These are phyloP conservation scores for Chenopodium suecicum DNA, from an alignment of 148 eudicot species.

Conservation along the genomic window DNA sequence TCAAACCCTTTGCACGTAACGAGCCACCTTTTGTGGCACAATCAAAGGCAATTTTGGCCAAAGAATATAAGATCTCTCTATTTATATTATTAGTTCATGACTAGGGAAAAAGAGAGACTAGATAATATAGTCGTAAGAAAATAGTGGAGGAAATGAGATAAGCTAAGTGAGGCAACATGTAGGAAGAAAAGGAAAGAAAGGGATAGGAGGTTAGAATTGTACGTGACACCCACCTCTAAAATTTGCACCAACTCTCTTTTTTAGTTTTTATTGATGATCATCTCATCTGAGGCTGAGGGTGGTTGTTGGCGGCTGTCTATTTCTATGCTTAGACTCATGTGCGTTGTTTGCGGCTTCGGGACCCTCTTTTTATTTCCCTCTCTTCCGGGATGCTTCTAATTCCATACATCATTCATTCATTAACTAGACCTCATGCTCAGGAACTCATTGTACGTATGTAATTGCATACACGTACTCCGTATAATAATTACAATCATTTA, in stretches of 20 bases:
- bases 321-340: constrained; percentile 6
- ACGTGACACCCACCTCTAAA: not conserved
- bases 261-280: not conserved
- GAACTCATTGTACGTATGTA: not conserved
- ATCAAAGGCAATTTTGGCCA: no score
- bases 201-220: not conserved
- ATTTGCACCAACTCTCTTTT: constrained; percentile 13
- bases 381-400: not conserved
- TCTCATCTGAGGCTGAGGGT: no score
- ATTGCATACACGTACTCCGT: no score
- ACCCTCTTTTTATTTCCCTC: not conserved
- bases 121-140: not conserved
- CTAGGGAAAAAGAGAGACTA: no score
- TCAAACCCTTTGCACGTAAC: no score
- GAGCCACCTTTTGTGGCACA: no score
- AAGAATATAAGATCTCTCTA: no score
- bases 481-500: no score
- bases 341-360: constrained; percentile 15
- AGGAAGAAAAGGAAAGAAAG: not conserved
- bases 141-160: not conserved
- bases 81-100: no score
- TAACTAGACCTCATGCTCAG: not conserved
- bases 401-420: no score
- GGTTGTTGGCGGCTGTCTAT: constrained; percentile 15
- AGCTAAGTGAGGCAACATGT: not conserved